Percentiles rank a stretch among this genome's conserved stretches.
phyloP scores from a whole-genome alignment of 2,329 filamentous ascomycete genomes.

The Helicocarpus griseus region DNA sequence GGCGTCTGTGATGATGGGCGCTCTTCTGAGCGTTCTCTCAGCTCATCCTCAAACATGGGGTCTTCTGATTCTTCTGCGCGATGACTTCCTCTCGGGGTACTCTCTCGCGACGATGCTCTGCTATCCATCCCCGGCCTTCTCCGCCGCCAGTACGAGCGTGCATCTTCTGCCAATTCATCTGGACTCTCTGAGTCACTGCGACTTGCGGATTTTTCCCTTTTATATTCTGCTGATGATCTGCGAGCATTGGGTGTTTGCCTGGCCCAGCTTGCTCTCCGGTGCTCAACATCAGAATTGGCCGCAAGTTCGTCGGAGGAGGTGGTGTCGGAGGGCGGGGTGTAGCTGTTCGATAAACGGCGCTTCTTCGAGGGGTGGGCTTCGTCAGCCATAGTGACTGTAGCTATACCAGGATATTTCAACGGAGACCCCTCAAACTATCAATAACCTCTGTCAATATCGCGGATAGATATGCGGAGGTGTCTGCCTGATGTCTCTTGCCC shows the following conservation, averaged over 20 bases:
- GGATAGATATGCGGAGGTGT: not conserved
- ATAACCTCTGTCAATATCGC: no score
- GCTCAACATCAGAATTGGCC: slow-evolving; percentile 26
- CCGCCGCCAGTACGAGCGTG: slow-evolving; percentile 13
- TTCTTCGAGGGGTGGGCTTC: slow-evolving; percentile 19
- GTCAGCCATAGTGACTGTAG: slow-evolving; percentile 19
- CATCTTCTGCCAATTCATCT: slow-evolving; percentile 36
- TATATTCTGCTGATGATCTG: slow-evolving; percentile 5
- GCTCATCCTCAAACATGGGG: not conserved
- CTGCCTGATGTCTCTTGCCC: not conserved
- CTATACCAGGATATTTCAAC: no score
- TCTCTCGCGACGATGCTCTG: not conserved
- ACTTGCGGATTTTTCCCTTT: not conserved
- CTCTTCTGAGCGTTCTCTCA: slow-evolving; percentile 2
- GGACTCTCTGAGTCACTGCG: slow-evolving; percentile 31
- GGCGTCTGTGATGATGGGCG: slow-evolving; percentile 19
- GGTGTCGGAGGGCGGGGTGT: slow-evolving; percentile 19
- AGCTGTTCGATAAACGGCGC: slow-evolving; percentile 23
- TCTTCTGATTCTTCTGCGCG: slow-evolving; percentile 3
- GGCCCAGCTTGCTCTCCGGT: slow-evolving; percentile 28
- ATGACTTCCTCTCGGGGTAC: not conserved
- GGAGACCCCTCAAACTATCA: no score
- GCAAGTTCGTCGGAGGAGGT: slow-evolving; percentile 34
- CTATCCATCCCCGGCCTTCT: not conserved
- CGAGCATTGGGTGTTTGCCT: slow-evolving; percentile 6